A percentile compares a stretch with the other conserved stretches of the same genome.
Evolutionary conservation across 1,139 yeast genomes (phyloP).

Genomic region (Pichia inconspicua): DNA sequence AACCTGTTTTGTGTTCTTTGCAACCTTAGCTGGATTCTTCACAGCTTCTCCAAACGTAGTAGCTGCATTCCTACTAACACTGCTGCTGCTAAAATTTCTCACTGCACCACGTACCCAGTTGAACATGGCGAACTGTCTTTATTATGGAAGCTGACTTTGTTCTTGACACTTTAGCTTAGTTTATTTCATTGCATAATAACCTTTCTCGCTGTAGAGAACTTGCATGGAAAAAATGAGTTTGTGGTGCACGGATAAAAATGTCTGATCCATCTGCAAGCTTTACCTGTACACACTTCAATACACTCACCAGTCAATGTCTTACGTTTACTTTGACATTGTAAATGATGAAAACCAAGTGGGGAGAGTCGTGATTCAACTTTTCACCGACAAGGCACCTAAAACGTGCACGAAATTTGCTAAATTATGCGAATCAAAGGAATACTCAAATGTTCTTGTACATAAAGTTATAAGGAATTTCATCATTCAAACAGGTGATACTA

Average conservation of each 20-base stretch:
- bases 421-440: constrained; percentile 37
- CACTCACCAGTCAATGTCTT: not conserved
- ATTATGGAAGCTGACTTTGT: not conserved
- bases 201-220: too few relatives aligned
- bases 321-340: constrained; percentile 46
- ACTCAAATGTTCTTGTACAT: constrained; percentile 48
- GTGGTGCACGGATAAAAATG: constrained; percentile 1
- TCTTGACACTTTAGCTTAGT: not conserved
- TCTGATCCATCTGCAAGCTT: not conserved
- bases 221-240: not conserved
- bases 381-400: constrained; percentile 46
- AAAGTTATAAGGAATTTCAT: constrained; percentile 69
- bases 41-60: constrained; percentile 24
- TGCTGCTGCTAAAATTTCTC: constrained; percentile 7
- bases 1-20: constrained; percentile 10
- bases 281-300: not conserved
- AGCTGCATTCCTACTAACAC: constrained; percentile 1
- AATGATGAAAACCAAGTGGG: constrained; percentile 45
- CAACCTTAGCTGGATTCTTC: constrained; percentile 9
- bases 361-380: constrained; percentile 57
- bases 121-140: not conserved
- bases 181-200: too few relatives aligned
- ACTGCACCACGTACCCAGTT: constrained; percentile 1
- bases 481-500: constrained; percentile 70
- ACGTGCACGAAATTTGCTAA: constrained; percentile 46